Percentiles rank a stretch among this genome's conserved stretches.
Conservation (phyloP, 495 filamentous ascomycete species). For the Choiromyces venosus region DNA sequence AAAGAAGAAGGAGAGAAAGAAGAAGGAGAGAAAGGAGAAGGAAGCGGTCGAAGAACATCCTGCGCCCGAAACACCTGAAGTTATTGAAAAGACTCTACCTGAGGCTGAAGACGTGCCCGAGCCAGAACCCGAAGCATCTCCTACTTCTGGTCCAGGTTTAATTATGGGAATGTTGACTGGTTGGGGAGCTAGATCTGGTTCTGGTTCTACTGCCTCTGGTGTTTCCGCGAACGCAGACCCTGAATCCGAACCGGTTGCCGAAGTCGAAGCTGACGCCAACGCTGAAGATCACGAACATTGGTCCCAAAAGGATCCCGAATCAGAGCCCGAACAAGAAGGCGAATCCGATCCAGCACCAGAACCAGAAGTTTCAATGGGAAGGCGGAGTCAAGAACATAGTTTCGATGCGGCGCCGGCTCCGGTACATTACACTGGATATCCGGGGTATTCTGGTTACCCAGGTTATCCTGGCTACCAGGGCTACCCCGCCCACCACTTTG, state of each 20-base stretch:
- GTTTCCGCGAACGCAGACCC: slow-evolving; percentile 10
- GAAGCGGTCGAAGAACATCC: slow-evolving; percentile 8
- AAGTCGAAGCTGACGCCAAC: slow-evolving; percentile 13
- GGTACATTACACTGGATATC: background rate
- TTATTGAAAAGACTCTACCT: slow-evolving; percentile 8
- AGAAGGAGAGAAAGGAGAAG: slow-evolving; percentile 9
- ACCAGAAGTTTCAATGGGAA: background rate
- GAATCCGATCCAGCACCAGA: slow-evolving; percentile 8
- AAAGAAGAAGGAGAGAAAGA: slow-evolving; percentile 22
- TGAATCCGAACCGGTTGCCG: slow-evolving; percentile 17
- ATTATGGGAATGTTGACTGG: slow-evolving; percentile 17
- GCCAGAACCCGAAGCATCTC: slow-evolving; percentile 21
- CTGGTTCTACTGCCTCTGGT: slow-evolving; percentile 24
- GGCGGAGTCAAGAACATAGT: background rate
- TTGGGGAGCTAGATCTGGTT: slow-evolving; percentile 13
- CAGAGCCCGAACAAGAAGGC: slow-evolving; percentile 28
- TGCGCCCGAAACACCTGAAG: slow-evolving; percentile 13
- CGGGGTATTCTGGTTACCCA: background rate
- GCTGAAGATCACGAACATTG: slow-evolving; percentile 24
- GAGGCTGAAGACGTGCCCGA: slow-evolving; percentile 13
- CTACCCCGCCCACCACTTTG: background rate
- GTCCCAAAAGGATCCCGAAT: slow-evolving; percentile 26
- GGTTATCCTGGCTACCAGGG: background rate
- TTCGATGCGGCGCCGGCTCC: background rate
- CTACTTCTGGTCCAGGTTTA: slow-evolving; percentile 16